phyloP scores from a whole-genome alignment of 176 grass and related monocot genomes.

The Carex pumila region DNA sequence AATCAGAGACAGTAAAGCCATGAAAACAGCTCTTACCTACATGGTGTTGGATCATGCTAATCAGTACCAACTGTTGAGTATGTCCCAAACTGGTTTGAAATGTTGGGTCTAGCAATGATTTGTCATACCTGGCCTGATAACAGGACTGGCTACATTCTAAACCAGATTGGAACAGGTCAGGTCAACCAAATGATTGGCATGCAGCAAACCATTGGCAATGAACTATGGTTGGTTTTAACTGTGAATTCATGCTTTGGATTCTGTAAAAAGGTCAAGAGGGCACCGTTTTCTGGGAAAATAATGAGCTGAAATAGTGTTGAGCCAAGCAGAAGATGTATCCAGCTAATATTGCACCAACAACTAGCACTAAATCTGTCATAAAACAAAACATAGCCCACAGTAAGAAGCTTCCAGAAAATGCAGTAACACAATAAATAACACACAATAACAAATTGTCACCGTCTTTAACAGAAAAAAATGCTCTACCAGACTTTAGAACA shows the following conservation, averaged over 20 bases:
- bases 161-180: not conserved
- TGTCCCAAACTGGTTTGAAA: not conserved
- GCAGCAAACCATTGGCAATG: not conserved
- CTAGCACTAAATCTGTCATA: conserved; percentile 74
- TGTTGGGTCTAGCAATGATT: not conserved
- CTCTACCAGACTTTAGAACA: not conserved
- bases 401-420: not conserved
- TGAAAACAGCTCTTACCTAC: not conserved
- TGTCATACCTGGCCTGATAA: not conserved
- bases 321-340: conserved; percentile 87
- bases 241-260: not conserved
- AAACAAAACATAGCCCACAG: not conserved
- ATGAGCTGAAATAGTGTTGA: conserved; percentile 78
- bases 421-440: not conserved
- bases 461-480: not conserved
- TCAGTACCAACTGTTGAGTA: not conserved
- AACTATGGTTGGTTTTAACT: not conserved
- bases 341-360: conserved; percentile 77
- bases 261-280: not conserved
- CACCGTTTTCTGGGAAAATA: conserved; percentile 28
- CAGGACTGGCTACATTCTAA: not conserved
- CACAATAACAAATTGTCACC: not conserved
- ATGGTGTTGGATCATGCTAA: not conserved
- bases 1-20: not conserved
- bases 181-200: not conserved